Conservation (phyloP, 441 rosid genomes). For the Heliophila coronopifolia region DNA sequence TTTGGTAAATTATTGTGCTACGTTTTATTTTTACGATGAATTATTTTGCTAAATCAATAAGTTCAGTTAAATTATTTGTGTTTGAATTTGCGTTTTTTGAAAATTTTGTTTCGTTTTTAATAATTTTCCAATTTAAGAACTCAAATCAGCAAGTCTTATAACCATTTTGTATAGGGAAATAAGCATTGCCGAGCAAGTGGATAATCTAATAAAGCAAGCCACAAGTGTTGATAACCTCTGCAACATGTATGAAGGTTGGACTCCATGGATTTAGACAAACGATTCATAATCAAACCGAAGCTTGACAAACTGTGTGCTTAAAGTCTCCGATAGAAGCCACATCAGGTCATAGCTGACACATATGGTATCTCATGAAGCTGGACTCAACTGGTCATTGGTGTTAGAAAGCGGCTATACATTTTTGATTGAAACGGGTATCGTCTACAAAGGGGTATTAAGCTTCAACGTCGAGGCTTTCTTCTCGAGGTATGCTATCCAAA, state of each 20-base stretch:
- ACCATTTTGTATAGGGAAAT: constrained; percentile 47
- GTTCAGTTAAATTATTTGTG: no score
- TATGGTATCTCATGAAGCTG: constrained; percentile 9
- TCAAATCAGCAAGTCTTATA: not conserved
- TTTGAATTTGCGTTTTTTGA: no score
- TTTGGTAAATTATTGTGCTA: no score
- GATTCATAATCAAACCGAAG: constrained; percentile 1
- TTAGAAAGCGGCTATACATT: no score
- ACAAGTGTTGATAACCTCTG: constrained; percentile 81
- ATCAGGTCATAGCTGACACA: constrained; percentile 8
- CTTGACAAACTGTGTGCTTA: constrained; percentile 11
- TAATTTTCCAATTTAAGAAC: no score
- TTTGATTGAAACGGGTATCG: constrained; percentile 11
- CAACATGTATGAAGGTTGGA: constrained; percentile 99
- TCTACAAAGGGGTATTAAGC: constrained; percentile 8
- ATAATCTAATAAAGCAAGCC: constrained; percentile 81
- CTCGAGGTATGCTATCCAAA: constrained; percentile 13
- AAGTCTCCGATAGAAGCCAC: not conserved
- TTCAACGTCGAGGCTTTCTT: constrained; percentile 10
- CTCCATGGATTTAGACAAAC: constrained; percentile 74
- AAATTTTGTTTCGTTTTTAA: no score
- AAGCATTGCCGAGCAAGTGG: constrained; percentile 75
- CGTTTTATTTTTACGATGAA: no score
- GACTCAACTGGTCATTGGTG: constrained; percentile 10
- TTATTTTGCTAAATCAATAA: no score